Evolutionary conservation across 2,329 filamentous ascomycete genomes (phyloP).

Genomic region (Aspergillus terreus): DNA sequence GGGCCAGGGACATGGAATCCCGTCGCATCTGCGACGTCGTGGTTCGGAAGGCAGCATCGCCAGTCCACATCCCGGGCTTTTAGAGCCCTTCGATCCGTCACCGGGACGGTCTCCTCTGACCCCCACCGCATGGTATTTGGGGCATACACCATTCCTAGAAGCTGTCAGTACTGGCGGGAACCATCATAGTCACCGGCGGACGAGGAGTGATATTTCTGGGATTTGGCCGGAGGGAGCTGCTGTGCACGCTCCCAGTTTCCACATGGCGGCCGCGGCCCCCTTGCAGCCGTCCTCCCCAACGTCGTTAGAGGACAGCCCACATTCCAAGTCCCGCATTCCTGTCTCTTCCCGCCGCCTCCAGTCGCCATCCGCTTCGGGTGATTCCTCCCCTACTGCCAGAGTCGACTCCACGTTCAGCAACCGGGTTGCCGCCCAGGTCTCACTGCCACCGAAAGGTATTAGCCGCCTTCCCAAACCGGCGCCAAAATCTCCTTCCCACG

Average conservation of each 20-base stretch:
- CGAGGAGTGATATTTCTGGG: constrained; percentile 57
- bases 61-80: constrained; percentile 45
- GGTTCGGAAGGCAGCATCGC: constrained; percentile 69
- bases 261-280: constrained; percentile 33
- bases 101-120: constrained; percentile 58
- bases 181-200: constrained; percentile 33
- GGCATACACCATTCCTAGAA: constrained; percentile 42
- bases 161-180: constrained; percentile 29
- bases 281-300: constrained; percentile 25
- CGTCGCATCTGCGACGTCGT: constrained; percentile 52
- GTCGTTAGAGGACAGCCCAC: constrained; percentile 23
- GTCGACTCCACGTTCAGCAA: constrained; percentile 32
- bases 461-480: constrained; percentile 42
- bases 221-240: constrained; percentile 23
- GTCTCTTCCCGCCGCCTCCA: constrained; percentile 39
- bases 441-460: constrained; percentile 36
- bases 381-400: constrained; percentile 34
- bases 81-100: constrained; percentile 34
- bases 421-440: constrained; percentile 25
- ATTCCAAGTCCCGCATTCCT: constrained; percentile 45
- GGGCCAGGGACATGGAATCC: constrained; percentile 57
- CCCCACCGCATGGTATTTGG: constrained; percentile 64
- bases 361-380: constrained; percentile 39
- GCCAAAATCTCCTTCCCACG: constrained; percentile 25
- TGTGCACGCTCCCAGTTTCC: constrained; percentile 25